These are phyloP conservation scores for Byssochlamys sp. DNA, from an alignment of 2,329 filamentous ascomycete species.

Conservation along the genomic window DNA sequence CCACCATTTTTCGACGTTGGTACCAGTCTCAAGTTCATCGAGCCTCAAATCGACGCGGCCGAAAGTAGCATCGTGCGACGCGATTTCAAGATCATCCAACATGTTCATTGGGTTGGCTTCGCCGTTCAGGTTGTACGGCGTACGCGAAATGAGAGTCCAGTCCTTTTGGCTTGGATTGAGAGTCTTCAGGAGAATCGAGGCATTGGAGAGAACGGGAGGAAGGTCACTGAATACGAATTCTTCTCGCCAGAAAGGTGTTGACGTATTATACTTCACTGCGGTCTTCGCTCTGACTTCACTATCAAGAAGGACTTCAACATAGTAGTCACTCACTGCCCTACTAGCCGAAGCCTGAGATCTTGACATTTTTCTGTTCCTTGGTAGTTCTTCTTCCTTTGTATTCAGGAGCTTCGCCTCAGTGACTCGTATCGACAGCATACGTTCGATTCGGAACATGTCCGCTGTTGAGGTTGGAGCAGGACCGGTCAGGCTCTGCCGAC, in stretches of 20 bases:
- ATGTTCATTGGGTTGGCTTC: slow-evolving; percentile 32
- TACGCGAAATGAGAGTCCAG: slow-evolving; percentile 40
- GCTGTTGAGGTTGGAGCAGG: slow-evolving; percentile 29
- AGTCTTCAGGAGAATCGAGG: slow-evolving; percentile 37
- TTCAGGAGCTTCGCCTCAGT: slow-evolving; percentile 51
- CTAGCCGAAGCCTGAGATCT: slow-evolving; percentile 20
- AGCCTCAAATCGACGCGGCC: slow-evolving; percentile 68
- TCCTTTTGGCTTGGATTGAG: slow-evolving; percentile 40
- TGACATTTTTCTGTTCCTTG: slow-evolving; percentile 25
- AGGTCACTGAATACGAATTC: slow-evolving; percentile 40
- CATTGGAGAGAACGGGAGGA: slow-evolving; percentile 39
- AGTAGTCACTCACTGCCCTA: slow-evolving; percentile 33
- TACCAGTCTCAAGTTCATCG: slow-evolving; percentile 65
- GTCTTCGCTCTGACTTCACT: slow-evolving; percentile 41
- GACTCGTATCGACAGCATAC: slow-evolving; percentile 49
- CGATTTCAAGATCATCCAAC: slow-evolving; percentile 38
- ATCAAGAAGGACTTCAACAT: slow-evolving; percentile 40
- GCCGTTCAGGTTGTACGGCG: slow-evolving; percentile 32
- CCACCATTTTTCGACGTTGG: slow-evolving; percentile 81
- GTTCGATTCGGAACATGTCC: slow-evolving; percentile 60
- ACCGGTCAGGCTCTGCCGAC: slow-evolving; percentile 17
- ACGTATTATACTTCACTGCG: slow-evolving; percentile 37
- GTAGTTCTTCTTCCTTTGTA: slow-evolving; percentile 20
- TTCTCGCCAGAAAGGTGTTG: slow-evolving; percentile 42
- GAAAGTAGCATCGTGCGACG: slow-evolving; percentile 37